Percentiles rank a stretch among this genome's conserved stretches.
Evolutionary conservation across 1,139 yeast species (phyloP).

Genomic region (Yamadazyma pseudoaaseri): DNA sequence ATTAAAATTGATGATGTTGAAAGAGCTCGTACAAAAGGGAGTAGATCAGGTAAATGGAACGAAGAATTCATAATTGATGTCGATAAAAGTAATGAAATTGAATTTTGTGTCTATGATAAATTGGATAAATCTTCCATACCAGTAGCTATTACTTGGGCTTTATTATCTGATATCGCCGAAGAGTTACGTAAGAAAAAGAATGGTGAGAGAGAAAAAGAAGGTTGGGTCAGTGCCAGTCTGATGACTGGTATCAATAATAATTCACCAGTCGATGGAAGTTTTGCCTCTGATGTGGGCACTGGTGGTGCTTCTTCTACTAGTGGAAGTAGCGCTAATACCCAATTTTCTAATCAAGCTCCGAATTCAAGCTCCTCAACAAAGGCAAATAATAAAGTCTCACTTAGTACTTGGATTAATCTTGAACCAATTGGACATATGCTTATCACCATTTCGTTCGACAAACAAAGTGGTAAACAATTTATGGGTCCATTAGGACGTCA

Average conservation of each 20-base stretch:
- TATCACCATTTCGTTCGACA: conserved; percentile 75
- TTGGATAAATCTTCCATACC: conserved; percentile 68
- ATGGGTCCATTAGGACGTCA: conserved; percentile 90
- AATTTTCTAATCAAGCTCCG: neutral
- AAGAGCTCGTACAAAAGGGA: conserved; percentile 69
- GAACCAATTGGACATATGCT: conserved; percentile 94
- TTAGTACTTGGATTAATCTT: conserved; percentile 86
- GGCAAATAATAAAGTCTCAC: conserved; percentile 21
- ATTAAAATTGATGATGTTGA: conserved; percentile 87
- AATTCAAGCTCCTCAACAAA: neutral
- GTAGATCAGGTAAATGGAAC: conserved; percentile 79
- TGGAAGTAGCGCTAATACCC: conserved; percentile 1
- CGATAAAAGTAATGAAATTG: conserved; percentile 90
- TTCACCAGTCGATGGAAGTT: conserved; percentile 25
- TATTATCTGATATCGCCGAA: conserved; percentile 87
- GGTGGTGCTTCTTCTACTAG: conserved; percentile 3
- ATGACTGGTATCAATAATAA: conserved; percentile 11
- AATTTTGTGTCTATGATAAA: conserved; percentile 82
- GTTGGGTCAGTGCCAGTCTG: conserved; percentile 77
- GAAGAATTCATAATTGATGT: conserved; percentile 80
- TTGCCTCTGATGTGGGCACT: conserved; percentile 4
- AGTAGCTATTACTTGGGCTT: conserved; percentile 91
- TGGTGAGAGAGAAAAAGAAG: conserved; percentile 65
- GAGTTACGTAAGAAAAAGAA: conserved; percentile 90
- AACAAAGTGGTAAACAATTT: conserved; percentile 54